Evolutionary conservation across 805 yeast species (phyloP).

Genomic region (Aciculoconidium aculeatum): DNA sequence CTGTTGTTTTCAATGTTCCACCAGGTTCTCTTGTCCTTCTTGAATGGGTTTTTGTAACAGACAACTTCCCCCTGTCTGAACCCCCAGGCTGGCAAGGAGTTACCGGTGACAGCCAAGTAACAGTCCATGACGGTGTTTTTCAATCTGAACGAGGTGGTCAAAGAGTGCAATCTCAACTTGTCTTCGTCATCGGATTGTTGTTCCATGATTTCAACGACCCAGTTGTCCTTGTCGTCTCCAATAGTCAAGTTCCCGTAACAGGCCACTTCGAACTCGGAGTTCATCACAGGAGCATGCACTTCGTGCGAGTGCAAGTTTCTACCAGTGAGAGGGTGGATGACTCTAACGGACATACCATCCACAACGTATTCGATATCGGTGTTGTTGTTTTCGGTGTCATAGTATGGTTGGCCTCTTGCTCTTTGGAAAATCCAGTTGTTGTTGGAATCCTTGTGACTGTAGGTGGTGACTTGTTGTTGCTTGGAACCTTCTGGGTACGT

Average conservation of each 20-base stretch:
- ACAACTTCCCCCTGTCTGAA: constrained; percentile 95
- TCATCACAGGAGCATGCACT: constrained; percentile 56
- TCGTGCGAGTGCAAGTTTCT: constrained; percentile 70
- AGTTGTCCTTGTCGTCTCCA: constrained; percentile 73
- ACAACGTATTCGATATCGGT: constrained; percentile 33
- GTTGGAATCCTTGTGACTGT: constrained; percentile 41
- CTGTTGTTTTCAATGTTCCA: constrained; percentile 76
- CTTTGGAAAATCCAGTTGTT: constrained; percentile 45
- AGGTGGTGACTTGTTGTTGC: constrained; percentile 44
- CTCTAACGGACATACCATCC: constrained; percentile 58
- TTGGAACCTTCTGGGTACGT: constrained; percentile 42
- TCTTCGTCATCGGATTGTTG: constrained; percentile 56
- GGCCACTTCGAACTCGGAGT: constrained; percentile 55
- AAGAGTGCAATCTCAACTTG: constrained; percentile 57
- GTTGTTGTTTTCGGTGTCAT: constrained; percentile 27
- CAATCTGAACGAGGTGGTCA: constrained; percentile 78
- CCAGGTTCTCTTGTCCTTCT: constrained; percentile 80
- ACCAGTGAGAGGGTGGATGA: constrained; percentile 56
- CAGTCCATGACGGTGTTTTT: constrained; percentile 66
- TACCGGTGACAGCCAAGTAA: constrained; percentile 80
- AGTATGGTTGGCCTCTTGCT: constrained; percentile 31
- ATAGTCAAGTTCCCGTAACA: constrained; percentile 61
- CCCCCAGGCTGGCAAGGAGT: constrained; percentile 90
- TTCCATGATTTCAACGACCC: constrained; percentile 66
- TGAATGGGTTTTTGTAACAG: constrained; percentile 63